A percentile compares a stretch with the other conserved stretches of the same genome.
phyloP scores from a whole-genome alignment of 768 basidiomycete species.

The Cubamyces lactineus region DNA sequence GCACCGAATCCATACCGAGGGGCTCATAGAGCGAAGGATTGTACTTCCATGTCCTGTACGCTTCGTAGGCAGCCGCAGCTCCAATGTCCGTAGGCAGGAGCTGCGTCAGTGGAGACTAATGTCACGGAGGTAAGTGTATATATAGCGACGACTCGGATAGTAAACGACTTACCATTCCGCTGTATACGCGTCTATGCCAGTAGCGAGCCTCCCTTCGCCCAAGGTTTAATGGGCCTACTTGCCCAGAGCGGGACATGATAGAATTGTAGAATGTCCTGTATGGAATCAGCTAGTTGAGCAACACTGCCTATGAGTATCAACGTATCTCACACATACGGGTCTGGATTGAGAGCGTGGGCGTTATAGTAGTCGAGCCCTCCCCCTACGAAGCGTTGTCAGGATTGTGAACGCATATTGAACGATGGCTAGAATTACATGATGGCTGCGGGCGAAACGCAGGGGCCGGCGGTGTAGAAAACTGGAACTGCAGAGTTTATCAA shows the following conservation, averaged over 20 bases:
- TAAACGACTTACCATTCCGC: constrained; percentile 48
- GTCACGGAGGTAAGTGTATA: not conserved
- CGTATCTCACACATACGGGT: constrained; percentile 51
- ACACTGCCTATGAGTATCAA: constrained; percentile 3
- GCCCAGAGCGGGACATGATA: constrained; percentile 35
- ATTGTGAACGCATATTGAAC: constrained; percentile 32
- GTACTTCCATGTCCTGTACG: constrained; percentile 68
- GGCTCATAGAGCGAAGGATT: constrained; percentile 51
- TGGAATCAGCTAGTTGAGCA: constrained; percentile 4
- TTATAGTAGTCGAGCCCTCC: constrained; percentile 63
- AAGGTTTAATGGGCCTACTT: constrained; percentile 41
- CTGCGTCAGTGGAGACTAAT: constrained; percentile 51
- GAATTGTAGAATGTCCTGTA: constrained; percentile 42
- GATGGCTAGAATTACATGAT: constrained; percentile 46
- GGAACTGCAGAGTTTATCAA: constrained; percentile 28
- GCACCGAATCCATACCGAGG: constrained; percentile 55
- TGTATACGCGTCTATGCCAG: constrained; percentile 71
- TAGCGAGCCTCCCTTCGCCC: constrained; percentile 62
- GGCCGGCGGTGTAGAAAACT: constrained; percentile 38
- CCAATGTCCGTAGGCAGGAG: constrained; percentile 67
- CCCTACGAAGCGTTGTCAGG: constrained; percentile 44
- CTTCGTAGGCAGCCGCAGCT: constrained; percentile 78
- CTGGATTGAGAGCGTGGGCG: constrained; percentile 58
- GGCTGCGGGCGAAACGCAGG: constrained; percentile 48
- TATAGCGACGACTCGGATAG: not conserved